Base-by-base conservation (phyloP, 2,329 filamentous ascomycete species). In the Ascochyta koolunga region DNA sequence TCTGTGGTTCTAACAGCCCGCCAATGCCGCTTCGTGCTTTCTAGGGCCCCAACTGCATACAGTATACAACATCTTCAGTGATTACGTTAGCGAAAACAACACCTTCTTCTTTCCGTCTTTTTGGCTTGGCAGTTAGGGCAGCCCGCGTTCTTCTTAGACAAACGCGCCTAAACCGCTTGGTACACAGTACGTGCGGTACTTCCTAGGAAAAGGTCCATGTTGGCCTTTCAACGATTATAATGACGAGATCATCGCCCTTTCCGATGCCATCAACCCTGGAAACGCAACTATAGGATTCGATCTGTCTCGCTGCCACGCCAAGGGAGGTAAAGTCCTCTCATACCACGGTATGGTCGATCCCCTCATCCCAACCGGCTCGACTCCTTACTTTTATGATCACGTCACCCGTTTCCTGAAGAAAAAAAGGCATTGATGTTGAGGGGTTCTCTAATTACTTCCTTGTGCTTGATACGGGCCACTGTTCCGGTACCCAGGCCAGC, bases 311-410 rank as follows among this genome's bases (percentile, higher is more conserved):
- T 84, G 81, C 72, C 70, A 77, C 31, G 59, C 53, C 4, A 68
- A 67, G 27, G 77, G 77, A 21, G 77, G 77, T 7, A 79, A 79
- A 54, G 67, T 70, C 39, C 69, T 74, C 36, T 72, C 64, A 18
- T 79, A 76, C 54, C 77, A 83, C 35, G 77, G 80, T 11, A 76
- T 82, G 35, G 61, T 66, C 6, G 78, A 79, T 56, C 73, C 61
- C 1, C 63, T 76, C 7, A 86, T 86, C 48, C 77, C 81, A 13
- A 79, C 79, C 0, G 78, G 79, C 0, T 77, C 80, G 18, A 80
- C 79, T 2, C 76, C 80, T 9, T 82, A 82, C 65, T 86, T 77
- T 63, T 82, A 83, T 67, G 72, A 77, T 16, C 74, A 78, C 15
- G 77, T 83, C 1, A 41, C 65, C n/a, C 67, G 66, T 6, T 69